Percentiles rank a stretch among this genome's conserved stretches.
Evolutionary conservation across 2,329 filamentous ascomycete genomes (phyloP).

Genomic region (Talaromyces rugulosus): DNA sequence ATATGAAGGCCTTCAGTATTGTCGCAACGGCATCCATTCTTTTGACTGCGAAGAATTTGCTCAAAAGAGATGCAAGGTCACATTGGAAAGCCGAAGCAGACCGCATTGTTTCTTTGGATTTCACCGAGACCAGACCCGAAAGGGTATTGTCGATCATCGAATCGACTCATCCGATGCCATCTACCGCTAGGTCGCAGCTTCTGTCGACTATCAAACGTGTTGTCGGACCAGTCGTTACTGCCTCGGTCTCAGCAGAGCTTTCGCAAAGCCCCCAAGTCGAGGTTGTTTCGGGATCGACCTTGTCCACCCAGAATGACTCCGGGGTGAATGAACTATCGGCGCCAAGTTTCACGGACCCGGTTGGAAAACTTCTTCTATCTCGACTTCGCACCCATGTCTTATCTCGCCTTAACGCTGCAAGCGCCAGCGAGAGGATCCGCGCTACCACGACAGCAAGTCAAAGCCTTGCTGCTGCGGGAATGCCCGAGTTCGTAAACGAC

Average conservation of each 20-base stretch:
- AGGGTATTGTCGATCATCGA: constrained; percentile 45
- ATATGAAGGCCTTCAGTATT: constrained; percentile 53
- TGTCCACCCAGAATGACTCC: background rate
- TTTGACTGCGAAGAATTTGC: constrained; percentile 61
- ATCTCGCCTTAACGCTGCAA: constrained; percentile 56
- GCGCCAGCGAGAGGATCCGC: constrained; percentile 55
- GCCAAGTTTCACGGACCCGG: constrained; percentile 54
- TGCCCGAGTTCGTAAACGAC: constrained; percentile 59
- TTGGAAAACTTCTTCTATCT: constrained; percentile 57
- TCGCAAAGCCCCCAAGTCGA: constrained; percentile 22
- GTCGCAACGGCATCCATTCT: constrained; percentile 59
- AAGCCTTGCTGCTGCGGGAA: constrained; percentile 55
- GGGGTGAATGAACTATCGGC: constrained; percentile 13
- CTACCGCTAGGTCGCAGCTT: constrained; percentile 42
- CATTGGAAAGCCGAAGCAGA: constrained; percentile 61
- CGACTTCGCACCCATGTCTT: constrained; percentile 54
- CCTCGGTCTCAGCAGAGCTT: constrained; percentile 25
- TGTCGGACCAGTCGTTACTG: constrained; percentile 50
- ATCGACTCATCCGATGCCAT: constrained; percentile 47
- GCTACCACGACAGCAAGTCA: constrained; percentile 57
- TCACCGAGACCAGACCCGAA: constrained; percentile 36
- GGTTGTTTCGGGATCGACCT: constrained; percentile 15
- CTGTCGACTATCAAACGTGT: constrained; percentile 48
- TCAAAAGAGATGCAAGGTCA: constrained; percentile 60
- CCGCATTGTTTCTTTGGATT: constrained; percentile 52